Evolutionary conservation across 1,139 yeast genomes (phyloP).

Genomic region (Taphrina confusa): DNA sequence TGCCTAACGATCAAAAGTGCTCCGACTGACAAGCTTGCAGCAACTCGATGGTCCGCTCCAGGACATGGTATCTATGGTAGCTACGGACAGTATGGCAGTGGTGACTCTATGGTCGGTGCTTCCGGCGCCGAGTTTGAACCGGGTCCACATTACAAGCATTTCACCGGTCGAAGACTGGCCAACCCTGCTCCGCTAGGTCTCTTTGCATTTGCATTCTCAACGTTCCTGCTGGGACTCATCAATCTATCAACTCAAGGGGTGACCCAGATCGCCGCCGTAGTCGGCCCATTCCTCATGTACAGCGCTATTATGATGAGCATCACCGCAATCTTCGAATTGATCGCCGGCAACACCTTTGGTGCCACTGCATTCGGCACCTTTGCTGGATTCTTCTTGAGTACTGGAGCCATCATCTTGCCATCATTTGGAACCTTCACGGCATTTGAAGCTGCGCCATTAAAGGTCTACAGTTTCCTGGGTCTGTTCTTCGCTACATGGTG

Average conservation of each 20-base stretch:
- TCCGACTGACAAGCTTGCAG: no score
- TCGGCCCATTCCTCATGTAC: slow-evolving; percentile 22
- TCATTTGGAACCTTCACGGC: slow-evolving; percentile 11
- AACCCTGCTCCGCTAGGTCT: slow-evolving; percentile 24
- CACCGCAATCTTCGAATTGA: slow-evolving; percentile 16
- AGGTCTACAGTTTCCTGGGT: slow-evolving; percentile 12
- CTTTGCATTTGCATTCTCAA: slow-evolving; percentile 22
- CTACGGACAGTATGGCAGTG: slow-evolving; percentile 8
- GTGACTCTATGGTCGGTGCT: slow-evolving; percentile 3
- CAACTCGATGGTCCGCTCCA: no score
- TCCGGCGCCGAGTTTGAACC: slow-evolving; percentile 10
- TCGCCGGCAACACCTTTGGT: slow-evolving; percentile 23
- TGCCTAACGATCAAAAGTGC: no score
- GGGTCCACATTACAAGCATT: slow-evolving; percentile 11
- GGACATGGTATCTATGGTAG: neutral
- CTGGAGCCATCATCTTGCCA: slow-evolving; percentile 16
- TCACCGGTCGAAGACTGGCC: slow-evolving; percentile 16
- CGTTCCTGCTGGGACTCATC: slow-evolving; percentile 20
- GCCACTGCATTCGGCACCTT: slow-evolving; percentile 24
- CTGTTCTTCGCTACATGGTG: slow-evolving; percentile 22
- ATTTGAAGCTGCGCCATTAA: neutral
- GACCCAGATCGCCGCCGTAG: slow-evolving; percentile 7
- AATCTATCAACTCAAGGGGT: slow-evolving; percentile 13
- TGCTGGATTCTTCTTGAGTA: slow-evolving; percentile 23
- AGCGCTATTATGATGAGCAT: slow-evolving; percentile 17